Percentiles rank a stretch among this genome's conserved stretches.
Conservation (phyloP, 2,329 filamentous ascomycete genomes). For the Cordyceps cicadae region DNA sequence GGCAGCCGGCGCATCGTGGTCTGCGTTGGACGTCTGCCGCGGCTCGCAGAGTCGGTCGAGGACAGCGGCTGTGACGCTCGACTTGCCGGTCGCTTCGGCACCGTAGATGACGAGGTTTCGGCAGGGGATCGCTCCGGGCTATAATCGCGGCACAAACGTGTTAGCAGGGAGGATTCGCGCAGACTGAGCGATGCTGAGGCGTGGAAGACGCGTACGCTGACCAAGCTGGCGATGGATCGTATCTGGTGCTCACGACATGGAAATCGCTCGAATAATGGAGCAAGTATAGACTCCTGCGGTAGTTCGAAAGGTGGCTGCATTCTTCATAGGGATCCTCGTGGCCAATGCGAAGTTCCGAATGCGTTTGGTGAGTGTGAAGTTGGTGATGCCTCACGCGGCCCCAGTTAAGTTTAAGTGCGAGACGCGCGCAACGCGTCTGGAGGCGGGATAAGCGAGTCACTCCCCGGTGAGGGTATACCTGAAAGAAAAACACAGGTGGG, state of each 20-base stretch:
- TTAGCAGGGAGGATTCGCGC: not conserved
- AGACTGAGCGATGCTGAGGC: not conserved
- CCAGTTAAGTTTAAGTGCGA: constrained; percentile 3
- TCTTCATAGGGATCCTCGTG: not conserved
- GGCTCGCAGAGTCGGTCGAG: constrained; percentile 20
- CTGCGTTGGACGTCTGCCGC: constrained; percentile 7
- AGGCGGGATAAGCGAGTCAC: not conserved
- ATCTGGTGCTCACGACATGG: constrained; percentile 54
- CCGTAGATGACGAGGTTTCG: constrained; percentile 74
- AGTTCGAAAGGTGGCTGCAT: constrained; percentile 40
- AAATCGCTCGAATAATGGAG: constrained; percentile 38
- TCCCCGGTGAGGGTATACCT: not conserved
- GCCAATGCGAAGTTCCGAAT: not conserved
- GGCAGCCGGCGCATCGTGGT: constrained; percentile 17
- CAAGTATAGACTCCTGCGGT: constrained; percentile 42
- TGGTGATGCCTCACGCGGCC: not conserved
- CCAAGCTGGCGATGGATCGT: constrained; percentile 46
- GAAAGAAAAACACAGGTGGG: not conserved
- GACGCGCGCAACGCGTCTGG: constrained; percentile 1
- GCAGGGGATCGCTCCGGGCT: constrained; percentile 61
- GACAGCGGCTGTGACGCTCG: constrained; percentile 52
- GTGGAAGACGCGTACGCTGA: constrained; percentile 29
- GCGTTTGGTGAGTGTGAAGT: not conserved
- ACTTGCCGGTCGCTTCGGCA: constrained; percentile 81
- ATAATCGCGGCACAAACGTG: not conserved